Conservation (phyloP, 345 rosid genomes). For the Alliaria petiolata region DNA sequence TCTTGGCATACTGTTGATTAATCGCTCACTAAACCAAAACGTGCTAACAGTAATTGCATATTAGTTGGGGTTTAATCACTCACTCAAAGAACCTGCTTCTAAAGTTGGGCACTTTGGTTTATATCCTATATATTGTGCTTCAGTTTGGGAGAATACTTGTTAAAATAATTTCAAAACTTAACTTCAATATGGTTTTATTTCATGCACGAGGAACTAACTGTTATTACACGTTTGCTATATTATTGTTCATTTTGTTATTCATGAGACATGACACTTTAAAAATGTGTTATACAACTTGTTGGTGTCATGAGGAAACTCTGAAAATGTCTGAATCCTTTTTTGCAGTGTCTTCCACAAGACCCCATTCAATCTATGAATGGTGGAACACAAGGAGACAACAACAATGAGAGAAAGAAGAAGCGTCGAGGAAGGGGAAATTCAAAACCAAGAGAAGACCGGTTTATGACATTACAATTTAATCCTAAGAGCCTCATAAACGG, state of each 20-base stretch:
- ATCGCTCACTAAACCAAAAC: neutral
- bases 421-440: neutral
- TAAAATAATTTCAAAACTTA: neutral
- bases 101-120: too few relatives aligned
- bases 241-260: neutral
- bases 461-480: neutral
- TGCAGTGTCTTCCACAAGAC: neutral
- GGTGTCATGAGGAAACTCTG: neutral
- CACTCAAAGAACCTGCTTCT: too few relatives aligned
- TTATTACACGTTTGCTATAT: neutral
- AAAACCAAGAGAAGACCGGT: neutral
- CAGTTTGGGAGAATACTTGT: too few relatives aligned
- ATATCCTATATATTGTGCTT: too few relatives aligned
- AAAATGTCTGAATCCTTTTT: too few relatives aligned
- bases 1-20: too few relatives aligned
- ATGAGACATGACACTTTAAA: too few relatives aligned
- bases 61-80: too few relatives aligned
- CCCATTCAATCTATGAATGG: too few relatives aligned
- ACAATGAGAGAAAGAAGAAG: too few relatives aligned
- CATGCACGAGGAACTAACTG: neutral
- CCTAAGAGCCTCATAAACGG: rapidly evolving
- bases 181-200: neutral
- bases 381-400: too few relatives aligned
- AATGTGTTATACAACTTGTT: neutral
- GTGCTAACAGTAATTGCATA: too few relatives aligned